Conservation (phyloP, 2,329 filamentous ascomycete genomes). For the Venturia effusa region DNA sequence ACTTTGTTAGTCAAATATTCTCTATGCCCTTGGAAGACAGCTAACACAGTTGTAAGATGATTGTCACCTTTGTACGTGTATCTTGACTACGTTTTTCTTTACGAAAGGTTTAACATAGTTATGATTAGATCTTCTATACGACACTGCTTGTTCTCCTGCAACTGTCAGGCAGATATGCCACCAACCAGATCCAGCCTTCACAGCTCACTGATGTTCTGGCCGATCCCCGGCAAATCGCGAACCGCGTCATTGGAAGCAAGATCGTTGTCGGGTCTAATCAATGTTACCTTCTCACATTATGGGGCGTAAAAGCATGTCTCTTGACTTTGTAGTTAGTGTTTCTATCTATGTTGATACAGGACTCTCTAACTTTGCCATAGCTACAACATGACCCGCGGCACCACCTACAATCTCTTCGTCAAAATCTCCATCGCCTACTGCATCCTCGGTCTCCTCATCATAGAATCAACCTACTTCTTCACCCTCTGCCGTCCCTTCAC, state of each 20-base stretch:
- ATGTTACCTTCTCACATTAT: conserved; percentile 14
- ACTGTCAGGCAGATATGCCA: conserved; percentile 12
- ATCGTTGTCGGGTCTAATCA: conserved; percentile 25
- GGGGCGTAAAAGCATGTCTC: conserved; percentile 12
- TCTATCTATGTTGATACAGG: neutral
- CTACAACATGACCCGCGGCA: conserved; percentile 7
- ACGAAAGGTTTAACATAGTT: neutral
- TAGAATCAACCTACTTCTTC: conserved; percentile 14
- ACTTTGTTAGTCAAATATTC: neutral
- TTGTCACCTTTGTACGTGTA: conserved; percentile 8
- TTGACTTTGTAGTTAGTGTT: neutral
- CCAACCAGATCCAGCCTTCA: conserved; percentile 12
- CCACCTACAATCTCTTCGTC: conserved; percentile 11
- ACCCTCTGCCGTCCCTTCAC: conserved; percentile 15
- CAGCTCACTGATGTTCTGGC: conserved; percentile 11
- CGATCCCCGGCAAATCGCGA: conserved; percentile 18
- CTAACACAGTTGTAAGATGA: neutral
- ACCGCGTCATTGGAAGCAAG: conserved; percentile 27
- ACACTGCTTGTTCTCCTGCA: conserved; percentile 14
- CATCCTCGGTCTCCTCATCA: conserved; percentile 12
- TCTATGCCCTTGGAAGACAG: neutral
- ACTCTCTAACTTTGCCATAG: neutral
- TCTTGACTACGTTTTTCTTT: neutral
- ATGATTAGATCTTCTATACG: conserved; percentile 11
- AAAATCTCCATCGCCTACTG: conserved; percentile 13